These are phyloP conservation scores for Eragrostis nindensis DNA, from an alignment of 176 grass and related monocot species.

Conservation along the genomic window DNA sequence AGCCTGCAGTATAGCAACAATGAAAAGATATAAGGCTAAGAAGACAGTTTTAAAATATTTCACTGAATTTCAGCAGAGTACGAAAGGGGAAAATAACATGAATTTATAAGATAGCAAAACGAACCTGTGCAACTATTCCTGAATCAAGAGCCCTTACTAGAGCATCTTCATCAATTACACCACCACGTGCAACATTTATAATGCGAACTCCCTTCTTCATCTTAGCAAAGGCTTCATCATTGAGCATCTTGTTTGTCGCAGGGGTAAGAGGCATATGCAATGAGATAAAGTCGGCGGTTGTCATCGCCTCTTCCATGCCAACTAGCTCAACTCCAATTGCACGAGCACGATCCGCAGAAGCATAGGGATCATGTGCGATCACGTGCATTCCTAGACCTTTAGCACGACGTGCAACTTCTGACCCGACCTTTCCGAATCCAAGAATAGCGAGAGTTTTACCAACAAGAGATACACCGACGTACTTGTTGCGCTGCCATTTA, in stretches of 20 bases:
- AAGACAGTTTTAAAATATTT: not conserved
- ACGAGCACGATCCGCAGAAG: conserved; percentile 78
- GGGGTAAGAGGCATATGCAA: conserved; percentile 88
- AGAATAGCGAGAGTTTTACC: conserved; percentile 77
- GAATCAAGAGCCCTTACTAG: conserved; percentile 83
- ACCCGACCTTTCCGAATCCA: conserved; percentile 88
- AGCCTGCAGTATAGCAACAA: conserved; percentile 56
- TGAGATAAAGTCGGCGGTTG: conserved; percentile 75
- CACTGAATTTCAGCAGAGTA: not conserved
- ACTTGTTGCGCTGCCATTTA: conserved; percentile 82
- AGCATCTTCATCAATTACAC: conserved; percentile 90
- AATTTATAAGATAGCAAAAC: not conserved
- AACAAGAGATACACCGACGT: conserved; percentile 85
- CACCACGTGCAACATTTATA: conserved; percentile 89
- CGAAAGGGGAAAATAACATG: not conserved
- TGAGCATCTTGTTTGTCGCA: conserved; percentile 85
- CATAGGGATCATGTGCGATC: conserved; percentile 82
- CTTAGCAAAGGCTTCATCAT: conserved; percentile 75
- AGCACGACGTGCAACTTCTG: conserved; percentile 81
- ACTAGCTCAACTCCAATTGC: conserved; percentile 83
- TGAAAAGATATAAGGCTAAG: not conserved
- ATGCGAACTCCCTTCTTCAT: conserved; percentile 92
- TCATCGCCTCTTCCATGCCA: conserved; percentile 73
- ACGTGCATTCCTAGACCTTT: conserved; percentile 91
- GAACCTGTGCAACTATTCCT: conserved; percentile 85